Percentiles rank a stretch among this genome's conserved stretches.
These are phyloP conservation scores for Zygoascus hellenicus DNA, from an alignment of 1,139 yeast genomes.

Conservation along the genomic window DNA sequence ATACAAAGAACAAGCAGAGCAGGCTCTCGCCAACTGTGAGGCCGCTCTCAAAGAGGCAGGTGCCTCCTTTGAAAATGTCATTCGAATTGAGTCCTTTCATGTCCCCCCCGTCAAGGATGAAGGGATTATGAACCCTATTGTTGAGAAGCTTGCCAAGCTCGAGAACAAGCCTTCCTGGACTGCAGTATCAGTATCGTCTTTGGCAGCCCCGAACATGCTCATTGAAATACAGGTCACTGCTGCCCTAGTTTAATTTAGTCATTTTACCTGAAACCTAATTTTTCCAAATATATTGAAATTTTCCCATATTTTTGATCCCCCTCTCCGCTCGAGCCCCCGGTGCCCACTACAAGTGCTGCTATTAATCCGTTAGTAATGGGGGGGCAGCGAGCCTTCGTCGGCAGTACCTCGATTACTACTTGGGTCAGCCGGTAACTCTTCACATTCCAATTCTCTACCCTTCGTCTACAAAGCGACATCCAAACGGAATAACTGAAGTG, in stretches of 20 bases:
- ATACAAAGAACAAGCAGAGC: constrained; percentile 1
- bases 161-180: constrained; percentile 7
- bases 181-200: constrained; percentile 3
- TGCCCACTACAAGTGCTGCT: too few relatives aligned
- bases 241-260: not conserved
- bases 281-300: too few relatives aligned
- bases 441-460: too few relatives aligned
- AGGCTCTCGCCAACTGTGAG: constrained; percentile 7
- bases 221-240: constrained; percentile 8
- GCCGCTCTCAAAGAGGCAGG: constrained; percentile 8
- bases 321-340: too few relatives aligned
- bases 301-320: too few relatives aligned
- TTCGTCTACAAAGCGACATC: too few relatives aligned
- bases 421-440: too few relatives aligned
- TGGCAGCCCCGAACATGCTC: constrained; percentile 7
- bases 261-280: too few relatives aligned
- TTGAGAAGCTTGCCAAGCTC: not conserved
- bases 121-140: not conserved
- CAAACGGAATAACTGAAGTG: too few relatives aligned
- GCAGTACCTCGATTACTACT: too few relatives aligned
- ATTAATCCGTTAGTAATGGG: too few relatives aligned
- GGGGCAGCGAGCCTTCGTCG: too few relatives aligned
- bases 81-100: constrained; percentile 6
- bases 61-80: not conserved
- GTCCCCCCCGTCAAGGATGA: not conserved